Conservation (phyloP, 257 asterid species). For the Jacaranda copaia region DNA sequence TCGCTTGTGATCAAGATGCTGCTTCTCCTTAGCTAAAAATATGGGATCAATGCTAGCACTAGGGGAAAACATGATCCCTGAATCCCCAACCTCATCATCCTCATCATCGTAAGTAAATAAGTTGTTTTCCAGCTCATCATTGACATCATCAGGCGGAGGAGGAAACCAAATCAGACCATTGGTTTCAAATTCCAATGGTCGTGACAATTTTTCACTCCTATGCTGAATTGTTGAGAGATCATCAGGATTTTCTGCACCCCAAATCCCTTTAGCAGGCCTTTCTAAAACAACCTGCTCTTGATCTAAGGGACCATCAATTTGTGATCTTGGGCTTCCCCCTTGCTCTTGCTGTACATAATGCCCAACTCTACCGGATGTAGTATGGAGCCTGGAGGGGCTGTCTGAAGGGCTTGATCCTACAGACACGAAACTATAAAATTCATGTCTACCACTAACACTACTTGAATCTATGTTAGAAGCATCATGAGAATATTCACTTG, state of each 20-base stretch:
- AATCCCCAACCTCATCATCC: constrained; percentile 77
- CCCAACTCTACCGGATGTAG: constrained; percentile 62
- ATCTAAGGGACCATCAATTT: constrained; percentile 50
- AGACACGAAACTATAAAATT: constrained; percentile 64
- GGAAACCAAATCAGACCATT: constrained; percentile 85
- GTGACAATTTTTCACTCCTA: constrained; percentile 49
- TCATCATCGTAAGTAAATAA: constrained; percentile 76
- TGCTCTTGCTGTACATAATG: constrained; percentile 68
- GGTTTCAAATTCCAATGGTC: constrained; percentile 74
- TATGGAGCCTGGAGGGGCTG: constrained; percentile 80
- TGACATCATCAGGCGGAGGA: constrained; percentile 75
- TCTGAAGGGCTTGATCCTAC: constrained; percentile 81
- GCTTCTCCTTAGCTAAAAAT: constrained; percentile 57
- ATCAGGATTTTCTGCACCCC: constrained; percentile 50
- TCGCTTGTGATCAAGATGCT: constrained; percentile 52
- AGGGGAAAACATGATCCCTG: constrained; percentile 49
- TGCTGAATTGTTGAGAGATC: constrained; percentile 46
- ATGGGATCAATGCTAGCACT: constrained; percentile 46
- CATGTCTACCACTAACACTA: constrained; percentile 79
- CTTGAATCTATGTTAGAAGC: constrained; percentile 78
- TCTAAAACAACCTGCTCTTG: constrained; percentile 62
- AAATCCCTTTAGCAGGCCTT: constrained; percentile 59
- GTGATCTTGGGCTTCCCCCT: constrained; percentile 56
- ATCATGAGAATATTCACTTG: constrained; percentile 66
- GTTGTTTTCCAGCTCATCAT: constrained; percentile 61